A percentile compares a stretch with the other conserved stretches of the same genome.
phyloP scores from a whole-genome alignment of 2,329 filamentous ascomycete genomes.

The Verticillium zaregamsianum region DNA sequence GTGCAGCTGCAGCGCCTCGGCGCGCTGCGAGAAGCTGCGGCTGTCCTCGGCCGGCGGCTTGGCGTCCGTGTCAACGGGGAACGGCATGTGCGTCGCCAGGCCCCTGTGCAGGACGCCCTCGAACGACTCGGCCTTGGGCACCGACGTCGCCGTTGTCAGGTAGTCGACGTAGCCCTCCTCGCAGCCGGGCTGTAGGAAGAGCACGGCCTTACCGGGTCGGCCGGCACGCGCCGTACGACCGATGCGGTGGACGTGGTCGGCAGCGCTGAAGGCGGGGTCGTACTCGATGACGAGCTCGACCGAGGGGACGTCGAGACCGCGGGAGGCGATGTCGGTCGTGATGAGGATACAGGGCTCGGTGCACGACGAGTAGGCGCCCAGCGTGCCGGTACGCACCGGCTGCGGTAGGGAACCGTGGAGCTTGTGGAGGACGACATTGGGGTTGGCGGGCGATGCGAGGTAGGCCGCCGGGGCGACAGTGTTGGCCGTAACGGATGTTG shows the following conservation, averaged over 20 bases:
- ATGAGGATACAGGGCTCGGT: conserved; percentile 77
- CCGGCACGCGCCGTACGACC: conserved; percentile 93
- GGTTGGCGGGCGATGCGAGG: conserved; percentile 71
- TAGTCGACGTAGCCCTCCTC: conserved; percentile 88
- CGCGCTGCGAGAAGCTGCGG: conserved; percentile 37
- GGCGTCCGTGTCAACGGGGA: conserved; percentile 66
- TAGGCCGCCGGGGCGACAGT: conserved; percentile 68
- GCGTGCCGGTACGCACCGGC: conserved; percentile 78
- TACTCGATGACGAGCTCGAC: conserved; percentile 96
- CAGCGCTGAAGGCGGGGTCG: conserved; percentile 88
- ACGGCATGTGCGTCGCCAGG: conserved; percentile 55
- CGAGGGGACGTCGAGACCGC: conserved; percentile 90
- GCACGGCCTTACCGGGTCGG: conserved; percentile 76
- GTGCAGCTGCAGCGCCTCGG: conserved; percentile 55
- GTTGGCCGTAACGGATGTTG: conserved; percentile 32
- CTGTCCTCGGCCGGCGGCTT: conserved; percentile 37
- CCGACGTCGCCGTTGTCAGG: conserved; percentile 46
- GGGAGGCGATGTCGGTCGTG: conserved; percentile 92
- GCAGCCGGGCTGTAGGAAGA: conserved; percentile 85
- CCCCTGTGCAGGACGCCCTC: conserved; percentile 61
- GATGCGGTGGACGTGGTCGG: conserved; percentile 91
- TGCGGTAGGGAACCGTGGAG: conserved; percentile 92
- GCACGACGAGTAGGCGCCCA: conserved; percentile 72
- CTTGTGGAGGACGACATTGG: conserved; percentile 69
- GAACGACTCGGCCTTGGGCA: conserved; percentile 46